phyloP scores from a whole-genome alignment of 345 rosid species.

The Rhizophora mangle region DNA sequence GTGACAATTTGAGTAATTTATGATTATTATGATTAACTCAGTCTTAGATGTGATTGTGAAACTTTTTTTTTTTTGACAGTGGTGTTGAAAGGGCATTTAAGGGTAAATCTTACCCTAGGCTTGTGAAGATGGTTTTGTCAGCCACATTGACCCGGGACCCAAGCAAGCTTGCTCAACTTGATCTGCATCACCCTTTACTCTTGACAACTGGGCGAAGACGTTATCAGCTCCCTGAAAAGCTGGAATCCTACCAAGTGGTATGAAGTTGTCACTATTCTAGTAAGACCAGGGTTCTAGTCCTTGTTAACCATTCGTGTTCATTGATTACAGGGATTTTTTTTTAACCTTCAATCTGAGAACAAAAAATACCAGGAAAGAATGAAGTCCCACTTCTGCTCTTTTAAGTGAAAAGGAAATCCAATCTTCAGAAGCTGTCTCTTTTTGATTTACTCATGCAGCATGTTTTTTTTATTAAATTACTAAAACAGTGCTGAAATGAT shows the following conservation, averaged over 20 bases:
- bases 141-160: conserved; percentile 97
- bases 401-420: too few relatives aligned
- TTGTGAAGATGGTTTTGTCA: conserved; percentile 83
- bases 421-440: too few relatives aligned
- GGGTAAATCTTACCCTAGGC: conserved; percentile 73
- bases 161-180: conserved; percentile 90
- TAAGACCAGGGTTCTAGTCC: not conserved
- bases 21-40: not conserved
- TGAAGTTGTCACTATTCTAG: conserved; percentile 14
- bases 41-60: not conserved
- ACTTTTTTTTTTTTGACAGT: conserved; percentile 39
- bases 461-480: too few relatives aligned
- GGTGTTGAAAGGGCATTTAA: conserved; percentile 81
- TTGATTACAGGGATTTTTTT: not conserved
- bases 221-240: conserved; percentile 72
- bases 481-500: too few relatives aligned
- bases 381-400: too few relatives aligned
- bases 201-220: conserved; percentile 73
- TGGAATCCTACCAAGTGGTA: conserved; percentile 87
- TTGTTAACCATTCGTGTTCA: not conserved
- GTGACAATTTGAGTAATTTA: not conserved
- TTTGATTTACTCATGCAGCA: too few relatives aligned
- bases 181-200: conserved; percentile 88
- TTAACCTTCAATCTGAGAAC: too few relatives aligned
- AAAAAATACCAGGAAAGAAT: too few relatives aligned